phyloP scores from a whole-genome alignment of 768 basidiomycete genomes.

The Rhodotorula kratochvilovae region DNA sequence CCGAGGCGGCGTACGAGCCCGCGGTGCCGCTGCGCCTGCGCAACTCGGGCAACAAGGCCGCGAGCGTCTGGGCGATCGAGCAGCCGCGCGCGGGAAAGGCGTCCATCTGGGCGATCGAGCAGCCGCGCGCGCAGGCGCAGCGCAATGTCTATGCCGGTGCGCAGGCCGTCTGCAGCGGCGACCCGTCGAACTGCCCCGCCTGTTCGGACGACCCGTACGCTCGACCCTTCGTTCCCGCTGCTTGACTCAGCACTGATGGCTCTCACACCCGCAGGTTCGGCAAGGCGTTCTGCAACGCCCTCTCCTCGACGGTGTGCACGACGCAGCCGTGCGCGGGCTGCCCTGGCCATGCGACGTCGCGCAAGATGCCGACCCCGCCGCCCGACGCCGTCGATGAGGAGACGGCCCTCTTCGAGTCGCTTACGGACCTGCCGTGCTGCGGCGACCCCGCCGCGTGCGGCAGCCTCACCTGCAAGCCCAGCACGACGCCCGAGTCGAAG shows the following conservation, averaged over 20 bases:
- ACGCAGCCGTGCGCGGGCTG: slow-evolving; percentile 58
- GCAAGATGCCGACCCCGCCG: slow-evolving; percentile 23
- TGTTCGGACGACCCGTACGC: slow-evolving; percentile 67
- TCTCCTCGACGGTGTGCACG: slow-evolving; percentile 58
- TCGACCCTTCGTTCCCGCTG: neutral
- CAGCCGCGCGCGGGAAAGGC: slow-evolving; percentile 39
- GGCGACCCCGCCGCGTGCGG: slow-evolving; percentile 36
- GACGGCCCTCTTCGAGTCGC: slow-evolving; percentile 25
- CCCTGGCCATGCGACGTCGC: slow-evolving; percentile 48
- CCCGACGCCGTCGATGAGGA: slow-evolving; percentile 22
- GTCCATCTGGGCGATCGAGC: slow-evolving; percentile 48
- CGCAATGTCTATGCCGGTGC: slow-evolving; percentile 9
- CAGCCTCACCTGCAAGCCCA: slow-evolving; percentile 33
- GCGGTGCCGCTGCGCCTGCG: slow-evolving; percentile 73
- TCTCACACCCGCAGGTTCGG: slow-evolving; percentile 54
- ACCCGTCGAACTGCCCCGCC: slow-evolving; percentile 77
- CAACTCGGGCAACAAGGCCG: slow-evolving; percentile 35
- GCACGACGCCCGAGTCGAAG: slow-evolving; percentile 27
- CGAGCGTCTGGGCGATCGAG: slow-evolving; percentile 48
- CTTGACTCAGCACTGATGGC: neutral
- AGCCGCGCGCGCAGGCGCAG: slow-evolving; percentile 45
- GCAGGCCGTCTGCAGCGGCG: slow-evolving; percentile 62
- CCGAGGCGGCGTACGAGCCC: slow-evolving; percentile 72
- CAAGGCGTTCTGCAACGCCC: slow-evolving; percentile 76
- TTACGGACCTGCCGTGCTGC: slow-evolving; percentile 38